phyloP scores from a whole-genome alignment of 2,329 filamentous ascomycete genomes.

The Thermothelomyces thermophilus region DNA sequence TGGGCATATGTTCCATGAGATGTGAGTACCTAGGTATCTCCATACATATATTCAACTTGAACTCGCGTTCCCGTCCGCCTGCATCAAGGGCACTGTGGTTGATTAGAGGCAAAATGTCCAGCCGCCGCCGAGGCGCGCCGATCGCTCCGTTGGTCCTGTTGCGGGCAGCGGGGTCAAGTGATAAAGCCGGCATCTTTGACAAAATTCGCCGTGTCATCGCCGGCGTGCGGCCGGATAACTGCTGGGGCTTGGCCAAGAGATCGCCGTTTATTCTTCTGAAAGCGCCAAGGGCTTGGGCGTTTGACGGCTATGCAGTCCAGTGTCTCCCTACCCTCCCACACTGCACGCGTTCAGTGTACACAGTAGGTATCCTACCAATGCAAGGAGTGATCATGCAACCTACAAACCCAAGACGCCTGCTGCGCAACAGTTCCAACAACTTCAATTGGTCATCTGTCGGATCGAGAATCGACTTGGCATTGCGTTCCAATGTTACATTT shows the following conservation, averaged over 20 bases:
- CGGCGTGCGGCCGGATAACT: conserved; percentile 6
- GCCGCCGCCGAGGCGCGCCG: conserved; percentile 20
- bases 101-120: conserved; percentile 22
- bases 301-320: neutral
- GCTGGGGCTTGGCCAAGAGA: conserved; percentile 10
- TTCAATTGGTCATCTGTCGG: neutral
- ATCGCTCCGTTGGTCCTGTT: conserved; percentile 5
- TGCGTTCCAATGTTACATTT: neutral
- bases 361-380: neutral
- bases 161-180: conserved; percentile 7
- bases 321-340: neutral
- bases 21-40: too few species aligned
- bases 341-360: too few species aligned
- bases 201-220: conserved; percentile 18
- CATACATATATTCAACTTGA: too few species aligned
- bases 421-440: neutral
- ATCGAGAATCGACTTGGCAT: conserved; percentile 4
- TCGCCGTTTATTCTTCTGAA: conserved; percentile 8
- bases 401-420: neutral
- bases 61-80: conserved; percentile 16
- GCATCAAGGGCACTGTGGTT: neutral
- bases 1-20: too few species aligned
- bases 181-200: conserved; percentile 14
- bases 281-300: conserved; percentile 20
- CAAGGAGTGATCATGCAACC: neutral